A percentile compares a stretch with the other conserved stretches of the same genome.
These are phyloP conservation scores for Trametes polyzona DNA, from an alignment of 1,284 basidiomycete genomes.

Conservation along the genomic window DNA sequence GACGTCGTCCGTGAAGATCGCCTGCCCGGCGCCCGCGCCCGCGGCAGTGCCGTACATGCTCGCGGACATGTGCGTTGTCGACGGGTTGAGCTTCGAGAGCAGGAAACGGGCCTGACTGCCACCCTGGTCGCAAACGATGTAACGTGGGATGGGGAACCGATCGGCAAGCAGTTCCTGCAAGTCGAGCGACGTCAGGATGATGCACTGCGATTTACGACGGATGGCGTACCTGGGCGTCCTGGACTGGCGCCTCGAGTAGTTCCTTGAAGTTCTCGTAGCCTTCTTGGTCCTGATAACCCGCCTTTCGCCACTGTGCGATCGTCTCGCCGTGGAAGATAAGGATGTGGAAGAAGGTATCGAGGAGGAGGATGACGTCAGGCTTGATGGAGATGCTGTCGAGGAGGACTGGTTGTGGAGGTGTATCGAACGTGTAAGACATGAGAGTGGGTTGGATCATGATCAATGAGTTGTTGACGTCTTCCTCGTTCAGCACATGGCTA, in stretches of 20 bases:
- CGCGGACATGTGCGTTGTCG: constrained; percentile 95
- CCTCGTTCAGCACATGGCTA: constrained; percentile 95
- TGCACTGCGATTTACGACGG: neutral
- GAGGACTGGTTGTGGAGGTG: constrained; percentile 89
- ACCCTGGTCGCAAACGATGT: constrained; percentile 97
- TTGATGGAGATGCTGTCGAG: constrained; percentile 98
- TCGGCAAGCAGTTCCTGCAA: constrained; percentile 91
- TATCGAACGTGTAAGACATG: constrained; percentile 98
- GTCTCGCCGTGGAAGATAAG: constrained; percentile 99
- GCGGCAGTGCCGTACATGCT: constrained; percentile 82
- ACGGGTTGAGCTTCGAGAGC: constrained; percentile 95
- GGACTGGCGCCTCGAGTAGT: constrained; percentile 83
- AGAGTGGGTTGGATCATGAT: constrained; percentile 99
- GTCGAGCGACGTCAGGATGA: neutral
- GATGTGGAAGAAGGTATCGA: constrained; percentile 99
- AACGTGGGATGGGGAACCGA: constrained; percentile 96
- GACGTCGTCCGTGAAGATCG: constrained; percentile 99
- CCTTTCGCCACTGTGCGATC: constrained; percentile 97
- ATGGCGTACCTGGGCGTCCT: constrained; percentile 68
- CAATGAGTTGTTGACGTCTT: constrained; percentile 98
- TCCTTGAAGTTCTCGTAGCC: constrained; percentile 99
- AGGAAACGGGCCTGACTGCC: constrained; percentile 98
- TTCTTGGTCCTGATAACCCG: constrained; percentile 99
- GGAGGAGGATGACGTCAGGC: constrained; percentile 94
- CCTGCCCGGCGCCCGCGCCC: constrained; percentile 75